Evolutionary conservation across 2,329 filamentous ascomycete genomes (phyloP), one percentile per base, ranked within the genome.

Genomic region (Fusarium mexicanum): DNA sequence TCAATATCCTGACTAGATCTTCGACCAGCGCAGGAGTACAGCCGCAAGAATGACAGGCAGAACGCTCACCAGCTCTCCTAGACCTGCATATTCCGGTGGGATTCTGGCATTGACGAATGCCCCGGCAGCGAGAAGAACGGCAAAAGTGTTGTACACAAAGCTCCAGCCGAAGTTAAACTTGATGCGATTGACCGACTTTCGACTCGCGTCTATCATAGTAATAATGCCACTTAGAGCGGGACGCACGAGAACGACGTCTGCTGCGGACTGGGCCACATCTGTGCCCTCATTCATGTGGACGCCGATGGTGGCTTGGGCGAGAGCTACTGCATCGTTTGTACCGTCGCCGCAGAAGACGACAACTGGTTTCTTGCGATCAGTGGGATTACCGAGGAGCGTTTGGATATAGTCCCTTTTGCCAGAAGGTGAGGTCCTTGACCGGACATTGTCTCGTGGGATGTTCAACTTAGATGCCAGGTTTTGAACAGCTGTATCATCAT

Each of bases 341-440:
- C 94, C 94, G 75, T 96, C 93, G 40, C 93, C 93, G 58, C 89
- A 88, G 80, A 96, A 95, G 11, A 95, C 81, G 24, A 94, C 87
- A 3, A 87, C 80, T 0, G 82, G 76, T 46, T 78, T 72, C 40
- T 76, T 76, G 11, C 41, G 38, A 13, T 73, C 72, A 17, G 44
- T 41, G 2, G 61, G 29, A 6, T 50, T 53, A 16, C 55, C 71
- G 12, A 84, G 79, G 9, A 88, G 81, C 0, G 54, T 48, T 16
- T 83, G 77, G 58, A 88, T 81, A 69, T 88, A 87, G 1, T 71
- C 80, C 31, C 83, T 80, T 75, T 89, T 89, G 64, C 87, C 85
- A 3, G 79, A 80, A 0, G 87, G 87, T 0, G 81, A 82, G 76
- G 83, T 85, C 17, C 83, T 82, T 22, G 87, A 83, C 8, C 81